Percentiles rank a stretch among this genome's conserved stretches.
These are phyloP conservation scores for Syzygium oleosum DNA, from an alignment of 345 rosid genomes.

Conservation along the genomic window DNA sequence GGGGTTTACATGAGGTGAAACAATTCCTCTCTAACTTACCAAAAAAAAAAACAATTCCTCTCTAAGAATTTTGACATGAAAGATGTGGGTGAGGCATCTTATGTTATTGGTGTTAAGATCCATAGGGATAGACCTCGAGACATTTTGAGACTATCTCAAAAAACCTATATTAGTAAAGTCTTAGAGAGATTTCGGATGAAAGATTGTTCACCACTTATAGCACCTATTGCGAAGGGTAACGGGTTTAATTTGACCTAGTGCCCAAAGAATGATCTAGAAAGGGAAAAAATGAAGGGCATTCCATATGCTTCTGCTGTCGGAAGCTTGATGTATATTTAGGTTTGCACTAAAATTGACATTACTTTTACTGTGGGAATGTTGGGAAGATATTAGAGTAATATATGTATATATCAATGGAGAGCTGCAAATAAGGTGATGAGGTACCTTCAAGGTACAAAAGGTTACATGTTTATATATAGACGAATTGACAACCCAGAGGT, in stretches of 20 bases:
- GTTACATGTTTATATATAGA: neutral
- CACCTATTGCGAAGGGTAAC: neutral
- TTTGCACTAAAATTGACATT: neutral
- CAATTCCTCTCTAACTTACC: neutral
- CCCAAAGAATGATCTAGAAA: neutral
- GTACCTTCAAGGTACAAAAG: neutral
- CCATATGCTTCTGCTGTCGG: neutral
- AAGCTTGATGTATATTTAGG: neutral
- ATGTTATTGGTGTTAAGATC: neutral
- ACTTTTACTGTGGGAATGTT: neutral
- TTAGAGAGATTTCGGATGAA: neutral
- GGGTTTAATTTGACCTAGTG: neutral
- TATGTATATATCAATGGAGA: neutral
- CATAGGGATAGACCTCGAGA: neutral
- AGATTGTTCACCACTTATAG: neutral
- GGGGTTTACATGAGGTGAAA: neutral
- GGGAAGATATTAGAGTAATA: constrained; percentile 1
- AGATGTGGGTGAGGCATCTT: neutral
- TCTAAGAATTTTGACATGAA: neutral
- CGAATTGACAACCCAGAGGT: neutral
- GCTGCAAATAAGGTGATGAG: neutral
- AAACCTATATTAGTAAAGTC: neutral
- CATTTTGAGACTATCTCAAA: neutral
- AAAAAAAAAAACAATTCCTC: neutral
- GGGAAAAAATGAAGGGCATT: neutral